Base-by-base conservation (phyloP, 805 yeast species). In the Metschnikowia anglica region DNA sequence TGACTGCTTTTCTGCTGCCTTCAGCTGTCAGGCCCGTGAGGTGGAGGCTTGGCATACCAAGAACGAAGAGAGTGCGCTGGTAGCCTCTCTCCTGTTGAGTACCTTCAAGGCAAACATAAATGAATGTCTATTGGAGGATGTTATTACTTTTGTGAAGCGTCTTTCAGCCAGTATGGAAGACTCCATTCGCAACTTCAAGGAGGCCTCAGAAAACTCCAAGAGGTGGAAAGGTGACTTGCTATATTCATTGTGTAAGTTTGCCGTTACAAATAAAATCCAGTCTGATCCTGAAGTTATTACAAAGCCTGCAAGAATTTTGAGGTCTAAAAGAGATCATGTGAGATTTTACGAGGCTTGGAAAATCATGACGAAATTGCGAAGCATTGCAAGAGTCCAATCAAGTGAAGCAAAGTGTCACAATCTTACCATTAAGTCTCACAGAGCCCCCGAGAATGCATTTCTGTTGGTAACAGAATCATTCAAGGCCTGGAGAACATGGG, bases 251-350 rank as follows among this genome's bases (percentile, higher is more conserved):
- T 59, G 77, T 3, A 53, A 53, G 10, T 77, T 73, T 2, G 68
- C 76, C 7, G 54, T 54, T 8, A 55, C 59, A 1, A 58, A 60
- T 37, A 73, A 74, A 23, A 76, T 89, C 32, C 80, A 81, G 37
- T 86, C 86, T 48, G 98, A 93, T 55, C 95, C 98, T 0, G 80
- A 87, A 5, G 96, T 89, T 15, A 74, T 91, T 39, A 90, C 97
- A 1, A 83, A 88, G 39, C 97, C 97, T 0, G 84, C 97, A 0
- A 82, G 85, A 53, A 79, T 88, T 23, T 76, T 88, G 36, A 72
- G 96, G 40, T 76, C 89, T 2, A 76, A 83, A 2, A 72, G 74
- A 15, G 76, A 81, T 18, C 97, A 90, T 63, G 80, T 88, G 2
- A 70, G 99, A 49, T 78, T 83, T 18, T 79, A 80, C 47, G 87